phyloP scores from a whole-genome alignment of 1,284 basidiomycete species.

The Entoloma clypeatum region DNA sequence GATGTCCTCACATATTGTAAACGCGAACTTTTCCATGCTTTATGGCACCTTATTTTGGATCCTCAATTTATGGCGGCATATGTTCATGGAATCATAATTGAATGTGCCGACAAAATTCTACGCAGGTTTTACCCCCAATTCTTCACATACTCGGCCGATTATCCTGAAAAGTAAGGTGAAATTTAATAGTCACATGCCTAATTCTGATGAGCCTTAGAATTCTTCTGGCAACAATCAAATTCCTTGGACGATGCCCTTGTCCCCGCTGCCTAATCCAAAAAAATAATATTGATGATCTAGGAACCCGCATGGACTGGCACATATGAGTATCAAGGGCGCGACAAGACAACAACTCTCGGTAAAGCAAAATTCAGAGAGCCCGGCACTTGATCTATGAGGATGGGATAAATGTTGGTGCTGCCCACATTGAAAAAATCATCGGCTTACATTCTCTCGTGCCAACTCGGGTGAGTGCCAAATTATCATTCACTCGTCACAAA shows the following conservation, averaged over 20 bases:
- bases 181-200: too few species aligned
- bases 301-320: too few species aligned
- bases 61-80: constrained; percentile 26
- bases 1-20: constrained; percentile 18
- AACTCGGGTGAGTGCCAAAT: constrained; percentile 6
- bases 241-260: background rate
- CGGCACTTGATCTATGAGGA: constrained; percentile 7
- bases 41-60: constrained; percentile 23
- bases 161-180: too few species aligned
- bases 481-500: background rate
- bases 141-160: constrained; percentile 26
- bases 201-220: background rate
- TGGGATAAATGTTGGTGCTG: background rate
- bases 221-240: constrained; percentile 2
- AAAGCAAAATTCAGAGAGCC: constrained; percentile 7
- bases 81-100: constrained; percentile 21
- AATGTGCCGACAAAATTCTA: constrained; percentile 16
- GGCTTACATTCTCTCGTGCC: constrained; percentile 11
- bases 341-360: too few species aligned
- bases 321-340: too few species aligned
- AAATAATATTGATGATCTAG: too few species aligned
- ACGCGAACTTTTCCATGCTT: constrained; percentile 24
- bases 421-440: background rate
- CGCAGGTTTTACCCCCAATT: constrained; percentile 17
- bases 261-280: constrained; percentile 6